These are phyloP conservation scores for Penicillium sp. DNA, from an alignment of 2,329 filamentous ascomycete genomes.

Conservation along the genomic window DNA sequence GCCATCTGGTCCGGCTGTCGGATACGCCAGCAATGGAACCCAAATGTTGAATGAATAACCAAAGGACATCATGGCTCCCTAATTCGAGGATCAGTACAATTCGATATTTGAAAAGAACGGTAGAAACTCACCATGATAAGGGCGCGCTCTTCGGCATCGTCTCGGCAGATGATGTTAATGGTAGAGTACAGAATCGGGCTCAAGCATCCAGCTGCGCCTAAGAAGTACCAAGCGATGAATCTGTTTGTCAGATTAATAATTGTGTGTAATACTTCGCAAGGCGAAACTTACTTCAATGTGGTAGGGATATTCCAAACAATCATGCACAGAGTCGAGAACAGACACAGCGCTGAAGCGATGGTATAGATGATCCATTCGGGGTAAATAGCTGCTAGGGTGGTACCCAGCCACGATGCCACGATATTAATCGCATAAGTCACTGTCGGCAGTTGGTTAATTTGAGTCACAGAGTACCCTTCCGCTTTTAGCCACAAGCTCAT, in stretches of 20 bases:
- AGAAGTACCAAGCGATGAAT: slow-evolving; percentile 48
- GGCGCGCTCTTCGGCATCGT: slow-evolving; percentile 44
- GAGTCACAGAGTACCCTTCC: slow-evolving; percentile 50
- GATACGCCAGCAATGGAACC: slow-evolving; percentile 48
- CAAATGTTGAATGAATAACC: slow-evolving; percentile 51
- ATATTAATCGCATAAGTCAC: slow-evolving; percentile 53
- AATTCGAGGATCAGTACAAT: neutral
- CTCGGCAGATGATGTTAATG: slow-evolving; percentile 47
- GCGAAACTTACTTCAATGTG: slow-evolving; percentile 43
- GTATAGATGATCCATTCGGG: slow-evolving; percentile 53
- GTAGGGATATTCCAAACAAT: slow-evolving; percentile 55
- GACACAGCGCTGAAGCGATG: slow-evolving; percentile 41
- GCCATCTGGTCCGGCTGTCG: slow-evolving; percentile 44
- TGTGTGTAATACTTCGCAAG: neutral
- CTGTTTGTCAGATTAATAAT: slow-evolving; percentile 13
- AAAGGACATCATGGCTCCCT: slow-evolving; percentile 52
- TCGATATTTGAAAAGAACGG: neutral
- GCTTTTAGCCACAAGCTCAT: slow-evolving; percentile 59
- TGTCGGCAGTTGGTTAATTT: slow-evolving; percentile 55
- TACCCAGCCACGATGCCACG: slow-evolving; percentile 52
- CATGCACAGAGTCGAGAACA: slow-evolving; percentile 51
- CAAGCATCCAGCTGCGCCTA: slow-evolving; percentile 42
- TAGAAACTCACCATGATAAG: slow-evolving; percentile 30
- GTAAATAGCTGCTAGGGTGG: slow-evolving; percentile 55
- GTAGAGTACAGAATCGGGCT: slow-evolving; percentile 49